phyloP scores from a whole-genome alignment of 139 green algal species.

The Closterium sp. region DNA sequence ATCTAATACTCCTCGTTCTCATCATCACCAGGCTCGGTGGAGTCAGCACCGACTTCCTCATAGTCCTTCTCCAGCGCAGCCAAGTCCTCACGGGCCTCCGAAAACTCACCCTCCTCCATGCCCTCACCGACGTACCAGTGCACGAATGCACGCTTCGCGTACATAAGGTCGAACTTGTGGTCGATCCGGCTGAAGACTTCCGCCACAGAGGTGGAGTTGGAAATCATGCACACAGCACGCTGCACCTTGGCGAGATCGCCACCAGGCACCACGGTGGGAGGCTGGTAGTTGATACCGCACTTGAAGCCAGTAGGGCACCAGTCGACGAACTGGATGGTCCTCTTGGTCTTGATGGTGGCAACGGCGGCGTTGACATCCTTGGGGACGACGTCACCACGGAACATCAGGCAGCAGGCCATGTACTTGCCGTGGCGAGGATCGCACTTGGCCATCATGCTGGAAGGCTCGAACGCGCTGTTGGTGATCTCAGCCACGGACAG shows the following conservation, averaged over 20 bases:
- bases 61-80: slow-evolving; percentile 99
- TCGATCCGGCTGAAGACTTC: slow-evolving; percentile 96
- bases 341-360: slow-evolving; percentile 98
- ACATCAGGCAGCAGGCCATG: slow-evolving; percentile 99
- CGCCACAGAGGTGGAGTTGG: slow-evolving; percentile 97
- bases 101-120: slow-evolving; percentile 92
- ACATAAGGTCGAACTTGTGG: slow-evolving; percentile 99
- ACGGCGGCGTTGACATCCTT: slow-evolving; percentile 98
- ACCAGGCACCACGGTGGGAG: slow-evolving; percentile 93
- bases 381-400: slow-evolving; percentile 97
- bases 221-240: slow-evolving; percentile 99
- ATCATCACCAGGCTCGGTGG: slow-evolving; percentile 72
- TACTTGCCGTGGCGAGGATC: slow-evolving; percentile 80
- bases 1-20: slow-evolving; percentile 76
- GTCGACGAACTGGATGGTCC: slow-evolving; percentile 98
- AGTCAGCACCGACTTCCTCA: slow-evolving; percentile 94
- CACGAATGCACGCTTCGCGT: slow-evolving; percentile 99
- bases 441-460: slow-evolving; percentile 66
- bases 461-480: slow-evolving; percentile 60
- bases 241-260: slow-evolving; percentile 99
- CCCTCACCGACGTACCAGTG: slow-evolving; percentile 99
- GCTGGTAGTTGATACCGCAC: slow-evolving; percentile 99
- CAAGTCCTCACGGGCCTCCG: slow-evolving; percentile 90
- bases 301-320: slow-evolving; percentile 99
- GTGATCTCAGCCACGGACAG: slow-evolving; percentile 64